Evolutionary conservation across 164 flowering plant genomes (phyloP), one percentile per base, ranked within the genome.

Genomic region (Paratinospora sagittata): DNA sequence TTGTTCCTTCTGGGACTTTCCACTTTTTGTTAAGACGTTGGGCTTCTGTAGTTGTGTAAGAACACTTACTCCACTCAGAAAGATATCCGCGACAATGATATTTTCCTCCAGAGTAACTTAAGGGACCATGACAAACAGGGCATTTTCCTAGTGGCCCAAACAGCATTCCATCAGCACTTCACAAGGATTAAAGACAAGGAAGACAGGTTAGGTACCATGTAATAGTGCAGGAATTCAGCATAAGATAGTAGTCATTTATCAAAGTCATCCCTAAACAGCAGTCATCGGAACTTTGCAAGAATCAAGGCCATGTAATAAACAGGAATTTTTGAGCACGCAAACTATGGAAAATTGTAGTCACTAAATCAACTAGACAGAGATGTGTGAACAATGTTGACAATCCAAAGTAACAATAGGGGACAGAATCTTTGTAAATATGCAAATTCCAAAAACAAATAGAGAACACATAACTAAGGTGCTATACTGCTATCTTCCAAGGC

Each of bases 1-100:
- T 70, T 66, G 92, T 80, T 67, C 73, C 90, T 67, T 85, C 91
- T 6, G 97, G 98, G 45, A 96, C 78, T 86, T 89, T 89, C 98
- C 98, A 96, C 78, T 90, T 91, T 57, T 85, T 89, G 74, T 85
- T 83, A 9, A 83, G 77, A 45, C 97, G 95, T 65, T 79, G 81
- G 43, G 91, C 90, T 76, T 89, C 88, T 67, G 81, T 65, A 65
- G 93, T 86, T 19, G 93, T 82, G 77, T 84, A 91, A 13, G 95
- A 81, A 82, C 99, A 96, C 78, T 89, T 96, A 81, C 90, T 89
- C 99, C 99, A 96, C 68, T 79, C 96, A 6, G 98, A 86, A n/a
- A 85, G 67, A 81, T 87, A 90, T 10, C 99, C 99, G 76, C 80
- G 82, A 79, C 99, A 96, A 23, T 83, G 79, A 63, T 90, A 96